Evolutionary conservation across 352 stramenopile genomes (phyloP), one percentile per base, ranked within the genome.

Genomic region (Pythium grandisporangium): DNA sequence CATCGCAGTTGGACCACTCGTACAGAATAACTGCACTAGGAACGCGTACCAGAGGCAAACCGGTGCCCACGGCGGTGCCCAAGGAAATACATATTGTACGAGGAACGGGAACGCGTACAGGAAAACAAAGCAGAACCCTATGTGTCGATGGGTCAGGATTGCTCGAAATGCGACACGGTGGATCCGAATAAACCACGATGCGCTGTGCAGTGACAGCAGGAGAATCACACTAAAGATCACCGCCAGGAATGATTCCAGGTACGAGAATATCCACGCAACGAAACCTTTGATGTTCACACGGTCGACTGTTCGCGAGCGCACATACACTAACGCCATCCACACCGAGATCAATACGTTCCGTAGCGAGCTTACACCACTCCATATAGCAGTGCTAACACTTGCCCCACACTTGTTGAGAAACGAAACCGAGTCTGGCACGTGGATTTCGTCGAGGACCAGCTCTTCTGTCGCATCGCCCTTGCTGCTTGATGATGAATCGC

Each of bases 41-140:
- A 95, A 95, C 13, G 82, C 80, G 37, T 95, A 95, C 82, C 82
- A 95, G 1, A 95, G 69, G 36, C 82, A 95, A 20, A 95, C 81
- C 0, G 82, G 79, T 0, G 77, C 82, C 82, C 82, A 95, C 37
- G 82, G 82, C 37, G 82, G 82, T 0, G 82, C 82, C 82, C 82
- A 95, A 14, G 82, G 75, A 38, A 95, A 86, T 21, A 93, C 73
- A 42, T 93, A 86, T 47, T 90, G 73, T 27, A 95, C 80, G 6
- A 95, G 55, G 36, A 84, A 84, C 13, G 82, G 82, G 30, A 93
- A 95, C 3, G 73, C 70, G 60, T 95, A 95, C 4, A 92, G 56
- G 36, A 95, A 93, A 7, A 69, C 66, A 54, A 93, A 93, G 60
- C 79, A 91, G 39, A 90, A 89, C 11, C 77, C 80, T 44, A 95